Percentiles rank a stretch among this genome's conserved stretches.
phyloP scores from a whole-genome alignment of 345 rosid species.

The Ceriops tagal region DNA sequence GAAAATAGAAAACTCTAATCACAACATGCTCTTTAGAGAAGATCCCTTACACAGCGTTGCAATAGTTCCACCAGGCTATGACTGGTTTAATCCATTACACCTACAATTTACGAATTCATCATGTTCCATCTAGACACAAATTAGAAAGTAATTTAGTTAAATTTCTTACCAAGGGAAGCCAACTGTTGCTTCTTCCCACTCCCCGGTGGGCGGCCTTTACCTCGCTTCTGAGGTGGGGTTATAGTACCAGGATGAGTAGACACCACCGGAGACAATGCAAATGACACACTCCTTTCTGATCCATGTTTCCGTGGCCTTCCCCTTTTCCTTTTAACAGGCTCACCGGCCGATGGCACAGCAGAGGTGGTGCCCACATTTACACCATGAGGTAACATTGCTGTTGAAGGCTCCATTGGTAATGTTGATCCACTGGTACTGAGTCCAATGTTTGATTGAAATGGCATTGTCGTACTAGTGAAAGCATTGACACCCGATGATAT shows the following conservation, averaged over 20 bases:
- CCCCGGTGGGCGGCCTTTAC: conserved; percentile 91
- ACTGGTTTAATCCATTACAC: background rate
- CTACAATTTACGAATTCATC: background rate
- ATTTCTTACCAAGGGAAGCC: conserved; percentile 57
- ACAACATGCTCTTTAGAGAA: background rate
- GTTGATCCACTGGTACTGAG: conserved; percentile 45
- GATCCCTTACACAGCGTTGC: background rate
- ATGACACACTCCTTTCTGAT: conserved; percentile 64
- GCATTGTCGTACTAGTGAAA: conserved; percentile 43
- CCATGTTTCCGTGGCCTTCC: conserved; percentile 91
- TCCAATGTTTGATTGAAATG: conserved; percentile 54
- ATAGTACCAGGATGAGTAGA: conserved; percentile 53
- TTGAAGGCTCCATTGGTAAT: conserved; percentile 50
- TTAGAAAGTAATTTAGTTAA: background rate
- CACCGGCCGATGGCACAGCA: conserved; percentile 33
- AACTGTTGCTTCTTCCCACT: conserved; percentile 73
- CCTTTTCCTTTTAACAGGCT: conserved; percentile 70
- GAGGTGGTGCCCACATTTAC: conserved; percentile 49
- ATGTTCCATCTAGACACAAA: background rate
- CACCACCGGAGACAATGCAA: conserved; percentile 69
- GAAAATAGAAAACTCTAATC: background rate
- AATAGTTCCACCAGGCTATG: background rate
- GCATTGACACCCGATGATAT: conserved; percentile 57
- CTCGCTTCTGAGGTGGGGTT: conserved; percentile 66
- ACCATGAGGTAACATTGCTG: conserved; percentile 49